Evolutionary conservation across 1,139 yeast species (phyloP).

Genomic region (Meyerozyma sp.): DNA sequence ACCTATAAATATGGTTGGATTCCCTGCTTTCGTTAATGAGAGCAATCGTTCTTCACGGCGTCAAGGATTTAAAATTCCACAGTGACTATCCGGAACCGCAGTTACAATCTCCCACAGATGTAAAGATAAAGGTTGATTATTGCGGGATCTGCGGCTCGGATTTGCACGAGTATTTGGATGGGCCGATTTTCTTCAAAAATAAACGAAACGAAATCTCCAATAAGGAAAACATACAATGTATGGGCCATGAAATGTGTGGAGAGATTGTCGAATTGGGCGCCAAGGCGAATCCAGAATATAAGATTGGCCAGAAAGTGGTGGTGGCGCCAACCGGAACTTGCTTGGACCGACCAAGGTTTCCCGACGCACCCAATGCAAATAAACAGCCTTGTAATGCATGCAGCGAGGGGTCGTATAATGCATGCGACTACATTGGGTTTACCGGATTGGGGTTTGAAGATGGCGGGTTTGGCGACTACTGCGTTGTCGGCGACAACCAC

Average conservation of each 20-base stretch:
- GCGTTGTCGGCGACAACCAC: constrained; percentile 32
- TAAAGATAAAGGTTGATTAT: constrained; percentile 44
- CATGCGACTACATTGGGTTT: constrained; percentile 40
- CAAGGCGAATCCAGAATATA: constrained; percentile 2
- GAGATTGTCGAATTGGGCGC: constrained; percentile 6
- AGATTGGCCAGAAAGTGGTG: constrained; percentile 14
- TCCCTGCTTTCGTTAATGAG: constrained; percentile 28
- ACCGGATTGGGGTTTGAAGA: constrained; percentile 40
- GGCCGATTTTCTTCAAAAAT: constrained; percentile 43
- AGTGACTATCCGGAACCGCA: constrained; percentile 40
- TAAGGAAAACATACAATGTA: constrained; percentile 3
- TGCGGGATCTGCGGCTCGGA: constrained; percentile 63
- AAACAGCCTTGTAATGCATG: constrained; percentile 37
- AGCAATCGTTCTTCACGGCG: constrained; percentile 51
- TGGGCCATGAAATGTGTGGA: constrained; percentile 8
- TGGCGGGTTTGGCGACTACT: constrained; percentile 43
- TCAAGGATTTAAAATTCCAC: constrained; percentile 41
- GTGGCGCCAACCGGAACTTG: constrained; percentile 53
- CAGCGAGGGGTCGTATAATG: constrained; percentile 37
- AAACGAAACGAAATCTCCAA: constrained; percentile 3
- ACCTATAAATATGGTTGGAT: not conserved
- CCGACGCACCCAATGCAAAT: constrained; percentile 21
- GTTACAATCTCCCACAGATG: constrained; percentile 39
- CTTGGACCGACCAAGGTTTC: constrained; percentile 26
- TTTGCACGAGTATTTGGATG: constrained; percentile 48